Base-by-base conservation (phyloP, 257 asterid species). In the Thymus mandschuricus region DNA sequence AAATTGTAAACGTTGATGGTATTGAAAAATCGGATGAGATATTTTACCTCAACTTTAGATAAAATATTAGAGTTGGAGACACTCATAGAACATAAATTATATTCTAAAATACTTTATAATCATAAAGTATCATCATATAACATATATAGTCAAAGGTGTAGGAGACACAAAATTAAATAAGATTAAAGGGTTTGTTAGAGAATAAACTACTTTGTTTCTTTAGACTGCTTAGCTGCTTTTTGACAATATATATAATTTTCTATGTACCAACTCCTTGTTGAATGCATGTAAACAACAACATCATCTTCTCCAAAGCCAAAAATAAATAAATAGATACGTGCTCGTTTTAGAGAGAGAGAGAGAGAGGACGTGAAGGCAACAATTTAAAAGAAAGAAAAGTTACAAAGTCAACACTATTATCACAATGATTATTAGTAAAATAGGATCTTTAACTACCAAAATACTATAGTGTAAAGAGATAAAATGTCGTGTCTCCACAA, bases 381-480 rank as follows among this genome's bases (percentile, higher is more conserved):
- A 10, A 61, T 33, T 41, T 61, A 15, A 10, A 68, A 21, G 21
- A 21, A 68, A 59, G 8, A n/a, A 8, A 8, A 12, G 8, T 28
- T 10, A 76, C 0, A 57, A 51, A 64, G 78, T 68, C 81, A 68
- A 76, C 41, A 45, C 38, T 64, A 58, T 57, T 64, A 70, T 57
- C 61, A 63, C 38, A 1, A 29, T 3, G 2, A 29, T 28, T 5
- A 55, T 55, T 48, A 11, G 1, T 48, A 10, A 15, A 52, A 49
- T 49, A 12, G 9, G 3, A 8, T 6, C 1, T 8, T 46, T 50
- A 50, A 12, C 9, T 9, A 3, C 6, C 49, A 44, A 10, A 9
- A 9, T 3, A 44, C 13, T 38, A 38, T 54, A 4, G 11, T 30
- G 15, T 58, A 31, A 58, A 31, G 63, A 58, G 43, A 31, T 58